Evolutionary conservation across 164 flowering plant genomes (phyloP).

Genomic region (Vitis amurensis): DNA sequence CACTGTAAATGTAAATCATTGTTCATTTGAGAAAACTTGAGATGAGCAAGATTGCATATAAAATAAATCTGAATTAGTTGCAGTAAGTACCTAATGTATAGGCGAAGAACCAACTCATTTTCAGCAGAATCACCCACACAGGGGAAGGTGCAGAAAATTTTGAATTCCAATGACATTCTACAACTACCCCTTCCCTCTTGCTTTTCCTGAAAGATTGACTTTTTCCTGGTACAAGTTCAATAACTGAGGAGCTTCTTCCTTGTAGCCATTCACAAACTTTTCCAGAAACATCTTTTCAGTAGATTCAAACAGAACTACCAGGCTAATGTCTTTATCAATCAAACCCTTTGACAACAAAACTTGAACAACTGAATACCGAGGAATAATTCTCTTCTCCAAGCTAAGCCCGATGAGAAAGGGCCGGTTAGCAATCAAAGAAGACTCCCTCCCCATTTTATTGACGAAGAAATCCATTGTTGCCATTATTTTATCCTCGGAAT

Average conservation of each 20-base stretch:
- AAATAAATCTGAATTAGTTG: too few species aligned
- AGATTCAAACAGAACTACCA: neutral
- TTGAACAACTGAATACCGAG: constrained; percentile 5
- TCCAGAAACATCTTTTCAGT: neutral
- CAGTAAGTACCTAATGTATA: too few species aligned
- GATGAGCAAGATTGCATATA: too few species aligned
- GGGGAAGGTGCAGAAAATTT: too few species aligned
- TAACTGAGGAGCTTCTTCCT: constrained; percentile 2
- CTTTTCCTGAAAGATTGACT: neutral
- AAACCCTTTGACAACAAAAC: constrained; percentile 11
- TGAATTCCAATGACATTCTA: too few species aligned
- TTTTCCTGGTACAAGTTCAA: constrained; percentile 2
- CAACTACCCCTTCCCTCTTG: too few species aligned
- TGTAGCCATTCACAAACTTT: neutral
- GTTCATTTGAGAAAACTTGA: too few species aligned
- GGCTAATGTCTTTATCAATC: neutral
- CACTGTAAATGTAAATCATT: too few species aligned
- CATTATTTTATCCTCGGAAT: constrained; percentile 22
- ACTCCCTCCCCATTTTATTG: constrained; percentile 11
- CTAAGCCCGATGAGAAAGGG: neutral
- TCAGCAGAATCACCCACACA: too few species aligned
- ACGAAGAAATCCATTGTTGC: constrained; percentile 15
- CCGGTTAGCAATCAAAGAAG: neutral
- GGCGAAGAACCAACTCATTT: too few species aligned
- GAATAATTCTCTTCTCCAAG: constrained; percentile 19